A percentile compares a stretch with the other conserved stretches of the same genome.
These are phyloP conservation scores for Phialemonium atrogriseum DNA, from an alignment of 2,329 filamentous ascomycete genomes.

Conservation along the genomic window DNA sequence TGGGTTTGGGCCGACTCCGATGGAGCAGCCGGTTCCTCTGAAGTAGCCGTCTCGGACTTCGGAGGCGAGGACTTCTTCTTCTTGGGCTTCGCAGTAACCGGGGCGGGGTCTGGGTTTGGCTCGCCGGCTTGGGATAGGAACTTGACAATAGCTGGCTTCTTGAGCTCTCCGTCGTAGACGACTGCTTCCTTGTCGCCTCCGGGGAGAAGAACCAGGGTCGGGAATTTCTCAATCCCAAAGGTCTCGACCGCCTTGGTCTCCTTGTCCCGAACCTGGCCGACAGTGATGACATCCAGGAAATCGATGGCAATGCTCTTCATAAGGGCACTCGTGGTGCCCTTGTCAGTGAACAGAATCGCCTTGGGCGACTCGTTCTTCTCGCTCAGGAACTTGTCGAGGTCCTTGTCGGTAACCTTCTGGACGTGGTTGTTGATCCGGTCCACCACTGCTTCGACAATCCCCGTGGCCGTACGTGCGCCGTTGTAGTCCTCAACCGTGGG, in stretches of 20 bases:
- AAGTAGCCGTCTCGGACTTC: constrained; percentile 10
- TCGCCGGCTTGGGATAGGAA: constrained; percentile 74
- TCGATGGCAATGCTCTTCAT: constrained; percentile 83
- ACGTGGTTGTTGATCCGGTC: constrained; percentile 91
- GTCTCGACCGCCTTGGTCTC: constrained; percentile 62
- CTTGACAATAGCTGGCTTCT: constrained; percentile 70
- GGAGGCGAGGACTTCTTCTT: constrained; percentile 28
- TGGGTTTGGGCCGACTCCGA: constrained; percentile 27
- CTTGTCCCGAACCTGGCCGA: constrained; percentile 80
- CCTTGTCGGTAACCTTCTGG: constrained; percentile 69
- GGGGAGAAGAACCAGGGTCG: constrained; percentile 71
- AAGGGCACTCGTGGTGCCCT: constrained; percentile 77
- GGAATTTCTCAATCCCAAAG: constrained; percentile 72
- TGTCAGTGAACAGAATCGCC: constrained; percentile 87
- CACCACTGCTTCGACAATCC: constrained; percentile 76
- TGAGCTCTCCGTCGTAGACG: constrained; percentile 73
- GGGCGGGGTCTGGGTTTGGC: constrained; percentile 70
- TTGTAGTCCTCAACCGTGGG: constrained; percentile 88
- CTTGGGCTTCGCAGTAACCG: constrained; percentile 35
- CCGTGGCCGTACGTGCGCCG: constrained; percentile 73
- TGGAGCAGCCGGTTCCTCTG: constrained; percentile 21
- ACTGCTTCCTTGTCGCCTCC: constrained; percentile 60
- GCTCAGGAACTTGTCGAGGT: constrained; percentile 65
- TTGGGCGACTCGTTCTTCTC: constrained; percentile 64
- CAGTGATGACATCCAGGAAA: constrained; percentile 68